Conservation (phyloP, 148 eudicot species). For the Polygonum aviculare region DNA sequence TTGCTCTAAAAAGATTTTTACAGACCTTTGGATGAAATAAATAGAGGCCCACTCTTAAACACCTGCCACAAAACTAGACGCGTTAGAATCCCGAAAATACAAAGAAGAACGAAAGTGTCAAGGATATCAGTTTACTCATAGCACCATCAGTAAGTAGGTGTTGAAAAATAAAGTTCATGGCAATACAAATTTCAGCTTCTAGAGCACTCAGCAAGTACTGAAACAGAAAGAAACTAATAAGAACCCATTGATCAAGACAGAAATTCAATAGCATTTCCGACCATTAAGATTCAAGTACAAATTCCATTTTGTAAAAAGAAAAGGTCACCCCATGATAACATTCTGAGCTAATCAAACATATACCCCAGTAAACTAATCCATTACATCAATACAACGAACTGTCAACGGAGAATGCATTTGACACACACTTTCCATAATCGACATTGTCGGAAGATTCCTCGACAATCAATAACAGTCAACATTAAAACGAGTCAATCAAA, state of each 20-base stretch:
- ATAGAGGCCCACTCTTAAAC: slow-evolving; percentile 91
- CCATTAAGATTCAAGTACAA: not conserved
- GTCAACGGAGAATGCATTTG: not conserved
- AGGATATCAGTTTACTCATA: not conserved
- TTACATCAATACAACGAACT: not conserved
- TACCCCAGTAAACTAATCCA: not conserved
- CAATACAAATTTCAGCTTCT: slow-evolving; percentile 10
- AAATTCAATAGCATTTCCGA: not conserved
- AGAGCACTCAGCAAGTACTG: not conserved
- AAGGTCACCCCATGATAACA: not conserved
- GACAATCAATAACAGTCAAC: not conserved
- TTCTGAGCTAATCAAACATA: not conserved
- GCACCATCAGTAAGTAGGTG: not conserved
- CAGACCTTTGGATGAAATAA: slow-evolving; percentile 97
- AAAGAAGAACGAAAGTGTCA: slow-evolving; percentile 1
- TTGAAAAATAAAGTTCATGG: slow-evolving; percentile 2
- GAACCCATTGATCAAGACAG: not conserved
- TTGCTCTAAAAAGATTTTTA: not conserved
- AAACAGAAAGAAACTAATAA: not conserved
- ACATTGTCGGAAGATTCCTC: not conserved
- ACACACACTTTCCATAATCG: not conserved
- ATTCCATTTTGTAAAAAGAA: not conserved
- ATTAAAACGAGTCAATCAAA: not conserved
- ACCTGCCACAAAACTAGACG: slow-evolving; percentile 41
- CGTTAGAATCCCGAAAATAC: slow-evolving; percentile 9